Percentiles rank a stretch among this genome's conserved stretches.
phyloP scores from a whole-genome alignment of 2,329 filamentous ascomycete genomes.

The Phyllosticta ampelicida region DNA sequence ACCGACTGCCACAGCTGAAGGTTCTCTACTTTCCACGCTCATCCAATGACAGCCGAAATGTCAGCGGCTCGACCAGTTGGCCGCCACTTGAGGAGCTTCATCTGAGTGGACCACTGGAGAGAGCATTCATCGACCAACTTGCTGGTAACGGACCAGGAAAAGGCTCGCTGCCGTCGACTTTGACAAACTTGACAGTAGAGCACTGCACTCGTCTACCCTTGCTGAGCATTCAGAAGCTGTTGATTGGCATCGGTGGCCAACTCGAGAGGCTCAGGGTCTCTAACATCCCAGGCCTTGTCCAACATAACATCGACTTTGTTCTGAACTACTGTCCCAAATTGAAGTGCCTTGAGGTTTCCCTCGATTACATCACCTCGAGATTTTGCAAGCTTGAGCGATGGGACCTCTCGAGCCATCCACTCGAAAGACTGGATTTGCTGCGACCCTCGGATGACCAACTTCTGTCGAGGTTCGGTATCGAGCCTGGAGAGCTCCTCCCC shows the following conservation, averaged over 20 bases:
- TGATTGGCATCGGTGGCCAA: slow-evolving; percentile 21
- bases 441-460: not conserved
- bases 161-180: slow-evolving; percentile 19
- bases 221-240: slow-evolving; percentile 23
- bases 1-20: slow-evolving; percentile 34
- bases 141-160: slow-evolving; percentile 16
- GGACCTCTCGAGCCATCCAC: slow-evolving; percentile 17
- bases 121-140: slow-evolving; percentile 32
- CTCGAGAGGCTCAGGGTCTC: slow-evolving; percentile 30
- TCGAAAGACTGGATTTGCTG: slow-evolving; percentile 28
- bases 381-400: slow-evolving; percentile 8
- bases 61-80: slow-evolving; percentile 26
- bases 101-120: slow-evolving; percentile 35
- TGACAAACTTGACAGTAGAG: slow-evolving; percentile 25
- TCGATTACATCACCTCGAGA: slow-evolving; percentile 34
- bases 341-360: slow-evolving; percentile 30
- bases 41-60: slow-evolving; percentile 23
- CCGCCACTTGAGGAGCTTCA: slow-evolving; percentile 33
- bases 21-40: slow-evolving; percentile 36
- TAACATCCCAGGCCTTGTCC: slow-evolving; percentile 30
- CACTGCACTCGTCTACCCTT: slow-evolving; percentile 33
- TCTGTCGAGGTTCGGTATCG: not conserved
- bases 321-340: slow-evolving; percentile 32
- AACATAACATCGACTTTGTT: slow-evolving; percentile 30
- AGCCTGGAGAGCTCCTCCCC: slow-evolving; percentile 16